Conservation (phyloP, 2,329 filamentous ascomycete genomes). For the Tetracladium maxilliforme region DNA sequence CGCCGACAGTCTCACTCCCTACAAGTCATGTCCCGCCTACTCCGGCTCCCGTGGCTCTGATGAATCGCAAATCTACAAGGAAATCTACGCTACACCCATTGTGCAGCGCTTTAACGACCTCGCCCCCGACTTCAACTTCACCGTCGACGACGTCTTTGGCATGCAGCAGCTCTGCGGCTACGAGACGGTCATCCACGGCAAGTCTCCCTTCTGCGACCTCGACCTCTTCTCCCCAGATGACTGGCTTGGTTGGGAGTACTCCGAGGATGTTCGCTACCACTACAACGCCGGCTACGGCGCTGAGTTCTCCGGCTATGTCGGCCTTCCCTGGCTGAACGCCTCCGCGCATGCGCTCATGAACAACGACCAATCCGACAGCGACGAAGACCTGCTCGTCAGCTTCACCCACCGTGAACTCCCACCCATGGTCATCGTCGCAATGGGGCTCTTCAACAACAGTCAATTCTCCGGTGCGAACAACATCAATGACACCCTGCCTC, state of each 20-base stretch:
- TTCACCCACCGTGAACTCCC: conserved; percentile 58
- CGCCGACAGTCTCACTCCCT: conserved; percentile 36
- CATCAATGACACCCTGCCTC: conserved; percentile 50
- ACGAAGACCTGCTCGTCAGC: conserved; percentile 47
- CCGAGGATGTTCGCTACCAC: conserved; percentile 47
- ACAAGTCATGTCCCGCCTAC: conserved; percentile 35
- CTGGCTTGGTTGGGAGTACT: conserved; percentile 53
- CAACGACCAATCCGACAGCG: conserved; percentile 13
- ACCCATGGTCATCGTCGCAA: conserved; percentile 48
- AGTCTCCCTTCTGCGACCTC: conserved; percentile 44
- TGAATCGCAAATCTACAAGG: conserved; percentile 20
- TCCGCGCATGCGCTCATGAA: conserved; percentile 34
- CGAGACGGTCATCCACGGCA: conserved; percentile 47
- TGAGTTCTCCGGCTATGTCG: conserved; percentile 37
- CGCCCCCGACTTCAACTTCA: conserved; percentile 47
- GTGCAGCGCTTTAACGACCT: conserved; percentile 35
- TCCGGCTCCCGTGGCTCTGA: no score
- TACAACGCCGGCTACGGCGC: conserved; percentile 54
- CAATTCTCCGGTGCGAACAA: conserved; percentile 32
- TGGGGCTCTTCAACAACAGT: conserved; percentile 58
- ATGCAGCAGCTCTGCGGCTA: conserved; percentile 55
- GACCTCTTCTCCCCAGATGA: conserved; percentile 43
- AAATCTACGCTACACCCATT: conserved; percentile 45
- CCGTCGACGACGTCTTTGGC: conserved; percentile 43
- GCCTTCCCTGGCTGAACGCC: conserved; percentile 52